These are phyloP conservation scores for Ballota nigra DNA, from an alignment of 257 asterid genomes.

Conservation along the genomic window DNA sequence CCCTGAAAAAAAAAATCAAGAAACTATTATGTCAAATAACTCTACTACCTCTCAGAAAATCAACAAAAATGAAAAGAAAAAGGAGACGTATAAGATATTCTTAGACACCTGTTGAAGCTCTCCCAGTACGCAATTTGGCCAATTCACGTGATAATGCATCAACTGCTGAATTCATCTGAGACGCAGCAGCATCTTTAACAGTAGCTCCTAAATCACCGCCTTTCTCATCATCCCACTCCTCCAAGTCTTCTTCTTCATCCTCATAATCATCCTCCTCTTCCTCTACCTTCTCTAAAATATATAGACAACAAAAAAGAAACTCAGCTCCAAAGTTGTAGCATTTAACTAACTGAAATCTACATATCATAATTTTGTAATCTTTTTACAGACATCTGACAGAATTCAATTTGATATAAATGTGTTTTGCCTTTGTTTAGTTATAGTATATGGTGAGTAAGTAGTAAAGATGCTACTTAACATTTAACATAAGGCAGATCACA, in stretches of 20 bases:
- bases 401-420: not conserved
- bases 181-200: constrained; percentile 48
- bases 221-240: constrained; percentile 39
- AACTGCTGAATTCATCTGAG: constrained; percentile 84
- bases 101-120: constrained; percentile 75
- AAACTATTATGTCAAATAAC: not conserved
- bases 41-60: not conserved
- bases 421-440: not conserved
- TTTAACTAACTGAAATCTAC: not conserved
- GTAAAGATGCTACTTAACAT: not conserved
- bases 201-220: constrained; percentile 45
- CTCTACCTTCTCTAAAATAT: constrained; percentile 40
- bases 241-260: constrained; percentile 41
- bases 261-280: constrained; percentile 48
- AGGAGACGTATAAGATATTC: not conserved
- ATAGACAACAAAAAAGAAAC: constrained; percentile 2
- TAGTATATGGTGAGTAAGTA: not conserved
- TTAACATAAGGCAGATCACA: not conserved
- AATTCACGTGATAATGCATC: constrained; percentile 86
- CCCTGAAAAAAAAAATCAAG: constrained; percentile 45
- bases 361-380: not conserved
- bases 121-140: constrained; percentile 81
- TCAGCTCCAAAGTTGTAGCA: not conserved
- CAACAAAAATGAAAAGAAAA: no score
- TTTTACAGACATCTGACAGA: not conserved